phyloP scores from a whole-genome alignment of 805 yeast species.

The Ogataea trehalophila region DNA sequence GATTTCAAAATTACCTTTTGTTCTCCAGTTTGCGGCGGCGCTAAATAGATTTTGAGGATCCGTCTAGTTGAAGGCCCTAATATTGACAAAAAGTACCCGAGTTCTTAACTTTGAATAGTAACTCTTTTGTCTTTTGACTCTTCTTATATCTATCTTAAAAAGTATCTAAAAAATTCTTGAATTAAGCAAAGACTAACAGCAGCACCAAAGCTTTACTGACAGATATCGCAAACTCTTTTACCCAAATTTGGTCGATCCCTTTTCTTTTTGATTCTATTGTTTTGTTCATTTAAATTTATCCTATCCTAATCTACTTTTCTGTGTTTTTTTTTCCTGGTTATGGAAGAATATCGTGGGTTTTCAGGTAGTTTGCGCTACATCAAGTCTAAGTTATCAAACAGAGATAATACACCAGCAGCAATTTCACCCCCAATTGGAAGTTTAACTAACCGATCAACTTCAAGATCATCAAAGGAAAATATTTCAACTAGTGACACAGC shows the following conservation, averaged over 20 bases:
- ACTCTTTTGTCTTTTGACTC: no score
- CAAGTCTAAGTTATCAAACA: conserved; percentile 18
- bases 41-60: no score
- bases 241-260: not conserved
- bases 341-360: conserved; percentile 19
- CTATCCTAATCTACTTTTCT: not conserved
- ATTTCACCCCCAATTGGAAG: not conserved
- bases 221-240: no score
- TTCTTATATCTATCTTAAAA: no score
- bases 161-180: no score
- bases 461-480: conserved; percentile 5
- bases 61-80: no score
- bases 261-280: not conserved
- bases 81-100: no score
- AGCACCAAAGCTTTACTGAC: no score
- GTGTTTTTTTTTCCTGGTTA: not conserved
- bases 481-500: not conserved
- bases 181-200: no score
- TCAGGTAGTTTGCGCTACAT: conserved; percentile 21
- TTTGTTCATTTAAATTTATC: not conserved
- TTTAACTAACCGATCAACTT: not conserved
- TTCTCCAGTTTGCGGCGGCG: no score
- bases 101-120: no score
- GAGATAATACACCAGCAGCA: conserved; percentile 8
- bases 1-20: no score